Evolutionary conservation across 2,329 filamentous ascomycete species (phyloP).

Genomic region (Coniosporium tulheliwenetii): DNA sequence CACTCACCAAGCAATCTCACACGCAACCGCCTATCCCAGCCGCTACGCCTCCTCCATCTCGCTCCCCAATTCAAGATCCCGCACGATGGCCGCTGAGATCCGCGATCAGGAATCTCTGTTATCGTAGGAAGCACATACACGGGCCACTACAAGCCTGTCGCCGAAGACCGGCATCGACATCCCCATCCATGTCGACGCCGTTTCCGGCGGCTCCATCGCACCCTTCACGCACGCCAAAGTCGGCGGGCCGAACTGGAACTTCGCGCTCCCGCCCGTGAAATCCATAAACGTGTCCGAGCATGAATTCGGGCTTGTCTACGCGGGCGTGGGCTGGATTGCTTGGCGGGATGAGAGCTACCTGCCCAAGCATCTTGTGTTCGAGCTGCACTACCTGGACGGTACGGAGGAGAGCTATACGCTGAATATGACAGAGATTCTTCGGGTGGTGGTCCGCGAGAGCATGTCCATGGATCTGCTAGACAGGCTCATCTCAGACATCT

Average conservation of each 20-base stretch:
- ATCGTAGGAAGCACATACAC: conserved; percentile 61
- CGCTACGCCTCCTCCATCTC: conserved; percentile 38
- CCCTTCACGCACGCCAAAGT: conserved; percentile 42
- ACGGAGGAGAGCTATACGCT: conserved; percentile 55
- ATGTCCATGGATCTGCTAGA: conserved; percentile 56
- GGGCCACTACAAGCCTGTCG: conserved; percentile 57
- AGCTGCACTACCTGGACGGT: conserved; percentile 57
- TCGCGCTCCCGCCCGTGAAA: conserved; percentile 44
- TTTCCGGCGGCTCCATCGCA: conserved; percentile 45
- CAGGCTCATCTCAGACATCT: conserved; percentile 44
- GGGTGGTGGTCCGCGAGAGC: conserved; percentile 51
- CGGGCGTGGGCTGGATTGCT: conserved; percentile 55
- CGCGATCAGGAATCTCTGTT: conserved; percentile 36
- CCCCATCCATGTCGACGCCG: conserved; percentile 52
- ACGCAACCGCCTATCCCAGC: conserved; percentile 41
- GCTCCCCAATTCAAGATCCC: conserved; percentile 44
- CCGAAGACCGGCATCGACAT: conserved; percentile 46
- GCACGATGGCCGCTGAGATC: conserved; percentile 23
- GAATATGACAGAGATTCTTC: conserved; percentile 50
- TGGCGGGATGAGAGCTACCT: conserved; percentile 51
- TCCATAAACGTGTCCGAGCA: conserved; percentile 52
- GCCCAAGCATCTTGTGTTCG: conserved; percentile 53
- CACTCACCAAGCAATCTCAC: conserved; percentile 27
- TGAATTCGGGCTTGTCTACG: conserved; percentile 48
- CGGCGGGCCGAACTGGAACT: conserved; percentile 46